Conservation (phyloP, 805 yeast genomes). For the Ogataea populi-albae region DNA sequence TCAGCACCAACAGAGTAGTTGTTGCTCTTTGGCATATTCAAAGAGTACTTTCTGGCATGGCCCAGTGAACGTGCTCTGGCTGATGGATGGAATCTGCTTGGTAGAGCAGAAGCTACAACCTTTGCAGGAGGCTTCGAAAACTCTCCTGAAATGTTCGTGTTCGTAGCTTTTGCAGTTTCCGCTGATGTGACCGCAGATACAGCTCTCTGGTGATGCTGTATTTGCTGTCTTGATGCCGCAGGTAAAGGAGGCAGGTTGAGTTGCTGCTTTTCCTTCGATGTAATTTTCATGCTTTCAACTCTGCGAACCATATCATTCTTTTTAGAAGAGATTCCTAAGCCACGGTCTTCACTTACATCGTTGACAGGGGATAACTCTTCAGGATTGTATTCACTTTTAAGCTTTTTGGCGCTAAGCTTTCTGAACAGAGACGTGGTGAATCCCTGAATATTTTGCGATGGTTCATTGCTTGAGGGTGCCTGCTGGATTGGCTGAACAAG, state of each 20-base stretch:
- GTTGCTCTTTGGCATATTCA: conserved; percentile 31
- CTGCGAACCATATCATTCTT: conserved; percentile 43
- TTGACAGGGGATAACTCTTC: conserved; percentile 20
- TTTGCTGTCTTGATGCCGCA: conserved; percentile 25
- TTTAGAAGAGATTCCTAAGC: conserved; percentile 13
- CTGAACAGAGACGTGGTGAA: conserved; percentile 31
- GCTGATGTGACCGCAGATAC: conserved; percentile 37
- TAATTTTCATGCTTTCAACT: conserved; percentile 60
- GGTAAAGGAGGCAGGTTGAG: conserved; percentile 31
- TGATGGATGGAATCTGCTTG: conserved; percentile 60
- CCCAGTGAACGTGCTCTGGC: conserved; percentile 88
- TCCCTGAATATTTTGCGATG: conserved; percentile 17
- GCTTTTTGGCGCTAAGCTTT: conserved; percentile 32
- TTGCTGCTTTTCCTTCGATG: conserved; percentile 50
- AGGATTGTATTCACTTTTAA: conserved; percentile 15
- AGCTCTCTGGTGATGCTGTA: conserved; percentile 36
- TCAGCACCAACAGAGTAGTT: conserved; percentile 20
- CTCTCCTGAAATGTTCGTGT: conserved; percentile 8
- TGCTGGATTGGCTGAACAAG: conserved; percentile 18
- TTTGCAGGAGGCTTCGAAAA: conserved; percentile 7
- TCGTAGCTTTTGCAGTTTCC: conserved; percentile 28
- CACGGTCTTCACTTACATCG: conserved; percentile 10
- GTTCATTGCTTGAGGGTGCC: conserved; percentile 7
- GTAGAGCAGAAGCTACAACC: conserved; percentile 30
- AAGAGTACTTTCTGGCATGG: conserved; percentile 66